Base-by-base conservation (phyloP, 2,329 filamentous ascomycete species). In the Rutstroemia sydowiana region DNA sequence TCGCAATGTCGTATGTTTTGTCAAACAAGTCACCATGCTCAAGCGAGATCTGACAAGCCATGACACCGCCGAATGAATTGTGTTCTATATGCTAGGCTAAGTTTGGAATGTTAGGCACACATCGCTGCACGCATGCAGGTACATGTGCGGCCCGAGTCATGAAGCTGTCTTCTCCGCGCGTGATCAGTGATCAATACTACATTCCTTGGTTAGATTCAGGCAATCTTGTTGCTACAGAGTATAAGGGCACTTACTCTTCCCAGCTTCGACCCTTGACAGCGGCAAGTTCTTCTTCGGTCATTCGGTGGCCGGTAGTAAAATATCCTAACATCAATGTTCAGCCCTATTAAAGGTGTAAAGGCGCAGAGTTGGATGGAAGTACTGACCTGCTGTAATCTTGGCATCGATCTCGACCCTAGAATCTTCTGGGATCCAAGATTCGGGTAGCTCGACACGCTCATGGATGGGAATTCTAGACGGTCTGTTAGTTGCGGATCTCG, bases 381-480 rank as follows among this genome's bases (percentile, higher is more conserved):
- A 60, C 61, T 57, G 72, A 89, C 87, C 93, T 55, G 92, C 90
- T 62, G 92, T 93, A 66, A 97, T 96, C 75, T 97, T 97, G 54
- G 93, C 93, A 70, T 97, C 93, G 65, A 97, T 98, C 70, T 98
- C 93, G n/a, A 97, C 93, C 59, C 92, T 78, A 48, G 90, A 95
- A 70, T 97, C 93, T 57, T 85, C 88, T 11, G 93, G 93, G 62
- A 97, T 96, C 79, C 93, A 83, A 30, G 93, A 87, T 59, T 95
- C 89, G 3, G 92, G 93, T 58, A 97, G 88, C 55, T 95, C 90
- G 44, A 97, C 84, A 55, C 91, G 81, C 72, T 96, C 90, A 63
- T 86, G 78, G 61, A 96, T 96, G 28, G 89, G 88, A 60, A 91
- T 91, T 52, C 81, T 84, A 60, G 40, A 28, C 42, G 39, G 34